phyloP scores from a whole-genome alignment of 2,329 filamentous ascomycete species.

The Zarea fungicola region DNA sequence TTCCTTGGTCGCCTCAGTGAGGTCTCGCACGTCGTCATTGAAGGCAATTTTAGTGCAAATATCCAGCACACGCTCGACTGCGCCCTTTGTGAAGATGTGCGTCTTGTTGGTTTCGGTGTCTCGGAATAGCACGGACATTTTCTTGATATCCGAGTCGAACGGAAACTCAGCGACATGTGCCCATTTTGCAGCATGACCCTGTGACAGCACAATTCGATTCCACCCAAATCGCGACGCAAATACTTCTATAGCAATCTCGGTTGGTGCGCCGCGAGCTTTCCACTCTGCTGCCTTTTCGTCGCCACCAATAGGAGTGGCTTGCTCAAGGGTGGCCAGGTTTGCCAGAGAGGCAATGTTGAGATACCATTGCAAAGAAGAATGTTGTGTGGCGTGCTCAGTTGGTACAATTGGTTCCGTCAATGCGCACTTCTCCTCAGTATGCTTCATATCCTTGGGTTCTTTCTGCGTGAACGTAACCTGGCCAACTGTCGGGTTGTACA shows the following conservation, averaged over 20 bases:
- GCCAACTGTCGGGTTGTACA: conserved; percentile 25
- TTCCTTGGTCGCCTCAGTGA: conserved; percentile 34
- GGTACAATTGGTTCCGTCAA: conserved; percentile 23
- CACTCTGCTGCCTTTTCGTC: conserved; percentile 27
- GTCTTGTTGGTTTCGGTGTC: conserved; percentile 23
- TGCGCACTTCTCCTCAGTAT: conserved; percentile 12
- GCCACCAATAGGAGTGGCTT: conserved; percentile 23
- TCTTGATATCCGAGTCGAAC: conserved; percentile 54
- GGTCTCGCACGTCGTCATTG: conserved; percentile 29
- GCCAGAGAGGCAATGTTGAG: conserved; percentile 55
- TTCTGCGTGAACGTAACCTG: conserved; percentile 15
- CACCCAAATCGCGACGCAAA: conserved; percentile 50
- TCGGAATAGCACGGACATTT: conserved; percentile 53
- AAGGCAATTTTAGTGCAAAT: conserved; percentile 48
- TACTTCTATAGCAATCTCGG: conserved; percentile 55
- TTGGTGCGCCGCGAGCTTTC: conserved; percentile 43
- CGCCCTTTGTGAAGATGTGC: conserved; percentile 55
- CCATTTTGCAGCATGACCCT: conserved; percentile 24
- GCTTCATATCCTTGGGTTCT: conserved; percentile 16
- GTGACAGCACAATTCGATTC: conserved; percentile 28
- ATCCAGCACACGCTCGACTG: conserved; percentile 60
- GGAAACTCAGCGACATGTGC: conserved; percentile 46
- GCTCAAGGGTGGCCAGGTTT: conserved; percentile 55
- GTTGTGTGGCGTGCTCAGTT: conserved; percentile 30
- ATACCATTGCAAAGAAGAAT: conserved; percentile 41